A percentile compares a stretch with the other conserved stretches of the same genome.
These are phyloP conservation scores for Sugiyamaella floridensis DNA, from an alignment of 805 yeast genomes.

Conservation along the genomic window DNA sequence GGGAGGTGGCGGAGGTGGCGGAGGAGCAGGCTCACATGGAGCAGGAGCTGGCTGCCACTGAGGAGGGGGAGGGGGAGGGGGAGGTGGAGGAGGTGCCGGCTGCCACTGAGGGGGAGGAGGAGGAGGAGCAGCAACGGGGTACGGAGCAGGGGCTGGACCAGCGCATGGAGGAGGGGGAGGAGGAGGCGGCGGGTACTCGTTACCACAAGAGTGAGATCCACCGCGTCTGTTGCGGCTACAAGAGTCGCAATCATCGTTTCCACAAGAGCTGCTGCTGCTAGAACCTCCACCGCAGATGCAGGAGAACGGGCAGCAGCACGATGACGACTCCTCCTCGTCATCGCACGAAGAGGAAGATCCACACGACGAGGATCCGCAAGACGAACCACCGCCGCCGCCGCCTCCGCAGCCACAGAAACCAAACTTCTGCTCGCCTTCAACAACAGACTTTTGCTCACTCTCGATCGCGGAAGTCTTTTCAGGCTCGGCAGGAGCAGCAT, in stretches of 20 bases:
- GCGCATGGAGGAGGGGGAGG: constrained; percentile 7
- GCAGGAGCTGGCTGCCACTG: not conserved
- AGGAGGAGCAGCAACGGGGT: constrained; percentile 9
- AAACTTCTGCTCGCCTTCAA: not conserved
- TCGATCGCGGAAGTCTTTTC: not conserved
- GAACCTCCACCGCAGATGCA: constrained; percentile 2
- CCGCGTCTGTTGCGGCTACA: not conserved
- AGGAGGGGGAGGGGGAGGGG: constrained; percentile 6
- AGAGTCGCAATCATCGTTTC: constrained; percentile 6
- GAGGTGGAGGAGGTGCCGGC: constrained; percentile 4
- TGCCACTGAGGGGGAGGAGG: constrained; percentile 4
- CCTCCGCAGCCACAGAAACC: constrained; percentile 3
- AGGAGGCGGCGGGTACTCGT: constrained; percentile 7
- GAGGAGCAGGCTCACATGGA: constrained; percentile 4
- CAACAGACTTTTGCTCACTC: not conserved
- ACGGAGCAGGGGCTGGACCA: constrained; percentile 5
- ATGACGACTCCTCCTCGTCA: not conserved
- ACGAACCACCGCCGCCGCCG: not conserved
- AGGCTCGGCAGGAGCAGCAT: constrained; percentile 2
- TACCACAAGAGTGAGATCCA: not conserved
- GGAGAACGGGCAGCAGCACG: not conserved
- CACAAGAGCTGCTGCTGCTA: constrained; percentile 6
- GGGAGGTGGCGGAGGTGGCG: constrained; percentile 9
- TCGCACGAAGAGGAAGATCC: not conserved
- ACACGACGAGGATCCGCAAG: too few relatives aligned